Evolutionary conservation across 768 basidiomycete genomes (phyloP).

Genomic region (Gloeopeniophorella convolvens): DNA sequence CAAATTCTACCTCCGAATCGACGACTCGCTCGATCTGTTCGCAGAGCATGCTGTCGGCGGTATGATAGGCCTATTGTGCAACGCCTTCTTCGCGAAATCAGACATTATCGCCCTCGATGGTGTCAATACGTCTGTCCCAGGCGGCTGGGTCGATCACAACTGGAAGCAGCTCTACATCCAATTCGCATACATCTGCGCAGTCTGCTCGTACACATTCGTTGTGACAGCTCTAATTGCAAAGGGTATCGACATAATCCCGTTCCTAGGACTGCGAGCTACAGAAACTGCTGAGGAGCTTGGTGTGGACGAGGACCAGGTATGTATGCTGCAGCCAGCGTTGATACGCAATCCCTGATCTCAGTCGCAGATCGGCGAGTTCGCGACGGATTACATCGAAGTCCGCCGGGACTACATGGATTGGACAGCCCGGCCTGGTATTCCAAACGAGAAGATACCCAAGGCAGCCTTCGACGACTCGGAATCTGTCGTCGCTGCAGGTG

Average conservation of each 20-base stretch:
- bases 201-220: slow-evolving; percentile 68
- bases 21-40: slow-evolving; percentile 90
- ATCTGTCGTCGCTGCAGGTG: slow-evolving; percentile 24
- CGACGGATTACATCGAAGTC: slow-evolving; percentile 53
- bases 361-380: slow-evolving; percentile 49
- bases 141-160: slow-evolving; percentile 86
- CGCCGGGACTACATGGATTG: slow-evolving; percentile 59
- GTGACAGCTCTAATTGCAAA: slow-evolving; percentile 78
- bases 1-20: slow-evolving; percentile 62
- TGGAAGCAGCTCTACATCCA: slow-evolving; percentile 79
- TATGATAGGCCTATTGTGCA: slow-evolving; percentile 71
- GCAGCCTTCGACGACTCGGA: neutral
- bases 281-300: slow-evolving; percentile 74
- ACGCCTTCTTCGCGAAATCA: slow-evolving; percentile 81
- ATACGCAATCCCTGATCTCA: neutral
- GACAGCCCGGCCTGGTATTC: slow-evolving; percentile 30
- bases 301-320: slow-evolving; percentile 80
- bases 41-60: slow-evolving; percentile 88
- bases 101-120: slow-evolving; percentile 81
- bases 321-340: neutral
- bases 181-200: slow-evolving; percentile 80
- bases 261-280: slow-evolving; percentile 59
- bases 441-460: neutral
- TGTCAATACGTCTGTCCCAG: slow-evolving; percentile 46
- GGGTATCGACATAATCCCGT: slow-evolving; percentile 85